Evolutionary conservation across 2,329 filamentous ascomycete genomes (phyloP), one percentile per base, ranked within the genome.

Genomic region (Sporothrix sp.): DNA sequence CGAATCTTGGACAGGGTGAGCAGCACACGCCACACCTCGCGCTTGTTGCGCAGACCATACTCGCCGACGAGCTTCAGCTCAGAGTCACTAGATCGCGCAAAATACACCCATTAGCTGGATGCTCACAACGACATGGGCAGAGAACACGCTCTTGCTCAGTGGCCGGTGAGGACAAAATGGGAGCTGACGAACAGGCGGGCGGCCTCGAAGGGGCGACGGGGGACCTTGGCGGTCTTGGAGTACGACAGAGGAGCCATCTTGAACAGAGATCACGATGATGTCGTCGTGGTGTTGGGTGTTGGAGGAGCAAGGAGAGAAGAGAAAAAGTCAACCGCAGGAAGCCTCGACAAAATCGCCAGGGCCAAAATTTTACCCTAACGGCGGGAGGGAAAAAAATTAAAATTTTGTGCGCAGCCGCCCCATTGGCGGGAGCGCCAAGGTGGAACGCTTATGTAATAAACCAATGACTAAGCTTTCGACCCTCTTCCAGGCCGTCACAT

Each of bases 41-140:
- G 91, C 89, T 98, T 98, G 83, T 98, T 98, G 78, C 90, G 87
- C 68, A 98, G 88, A 78, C 93, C 93, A 82, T 94, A 98, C 81
- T 98, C 93, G 77, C 93, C 93, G 68, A 98, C 91, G 75, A 93
- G 85, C 87, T 98, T 98, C 76, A 98, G 79, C 81, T 98, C 93
- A 70, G 90, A 88, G 81, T 98, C 93, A 80, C 93, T 97, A 79
- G 69, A 57, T 7, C 35, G 21, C 42, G 38, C 38, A 51, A 54
- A 52, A 53, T 42, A 37, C 48, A 46, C 39, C 51, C 38, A 53
- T 58, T 56, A 58, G 56, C 48, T 50, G 45, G 78, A 63, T 35
- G 61, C 72, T 81, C 77, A 82, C 79, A 82, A 80, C 86, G 91
- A 95, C 90, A 72, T 97, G 78, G 90, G 81, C 87, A 52, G 54